phyloP scores from a whole-genome alignment of 2,329 filamentous ascomycete genomes.

The Penicillium sp. region DNA sequence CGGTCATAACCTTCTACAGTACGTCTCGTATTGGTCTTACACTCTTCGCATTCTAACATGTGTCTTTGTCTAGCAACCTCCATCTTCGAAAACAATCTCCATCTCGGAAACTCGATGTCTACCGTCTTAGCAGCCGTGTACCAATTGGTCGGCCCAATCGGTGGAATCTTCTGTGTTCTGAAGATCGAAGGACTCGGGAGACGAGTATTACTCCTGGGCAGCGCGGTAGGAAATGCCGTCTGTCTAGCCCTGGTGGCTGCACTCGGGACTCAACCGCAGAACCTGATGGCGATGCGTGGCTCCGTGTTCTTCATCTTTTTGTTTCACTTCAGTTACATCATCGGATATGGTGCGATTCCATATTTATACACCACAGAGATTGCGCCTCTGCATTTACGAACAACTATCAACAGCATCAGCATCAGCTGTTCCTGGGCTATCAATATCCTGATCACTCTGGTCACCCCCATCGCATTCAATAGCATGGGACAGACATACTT shows the following conservation, averaged over 20 bases:
- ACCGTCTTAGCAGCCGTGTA: conserved; percentile 21
- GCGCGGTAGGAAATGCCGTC: conserved; percentile 19
- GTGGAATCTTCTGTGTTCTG: conserved; percentile 19
- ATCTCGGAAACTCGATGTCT: conserved; percentile 18
- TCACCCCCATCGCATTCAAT: conserved; percentile 25
- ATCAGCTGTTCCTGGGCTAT: conserved; percentile 24
- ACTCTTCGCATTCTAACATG: background rate
- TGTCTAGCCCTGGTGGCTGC: conserved; percentile 20
- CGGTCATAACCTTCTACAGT: conserved; percentile 26
- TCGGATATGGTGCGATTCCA: conserved; percentile 26
- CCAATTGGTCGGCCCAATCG: conserved; percentile 22
- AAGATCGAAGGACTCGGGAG: conserved; percentile 21
- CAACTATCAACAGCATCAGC: conserved; percentile 26
- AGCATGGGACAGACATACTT: conserved; percentile 23
- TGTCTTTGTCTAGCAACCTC: conserved; percentile 11
- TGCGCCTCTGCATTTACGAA: conserved; percentile 22
- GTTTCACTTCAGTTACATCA: conserved; percentile 26
- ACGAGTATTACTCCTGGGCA: conserved; percentile 19
- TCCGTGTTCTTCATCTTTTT: conserved; percentile 26
- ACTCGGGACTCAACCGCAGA: conserved; percentile 16
- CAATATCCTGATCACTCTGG: conserved; percentile 22
- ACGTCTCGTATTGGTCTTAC: background rate
- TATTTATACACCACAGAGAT: conserved; percentile 25
- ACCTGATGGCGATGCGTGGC: conserved; percentile 16
- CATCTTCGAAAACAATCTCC: conserved; percentile 24